Evolutionary conservation across 345 rosid genomes (phyloP).

Genomic region (Pistacia vera): DNA sequence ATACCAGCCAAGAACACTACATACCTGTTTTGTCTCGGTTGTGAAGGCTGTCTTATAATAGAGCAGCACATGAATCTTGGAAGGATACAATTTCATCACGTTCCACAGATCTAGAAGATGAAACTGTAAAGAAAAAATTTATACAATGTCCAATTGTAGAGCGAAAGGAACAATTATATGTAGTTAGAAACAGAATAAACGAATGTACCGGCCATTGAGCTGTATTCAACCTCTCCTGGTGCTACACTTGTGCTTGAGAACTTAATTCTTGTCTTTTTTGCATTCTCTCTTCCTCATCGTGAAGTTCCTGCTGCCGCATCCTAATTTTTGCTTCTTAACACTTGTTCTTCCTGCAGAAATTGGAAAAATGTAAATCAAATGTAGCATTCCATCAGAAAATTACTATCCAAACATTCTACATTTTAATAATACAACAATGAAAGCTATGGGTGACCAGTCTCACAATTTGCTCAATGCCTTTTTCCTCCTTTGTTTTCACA

Average conservation of each 20-base stretch:
- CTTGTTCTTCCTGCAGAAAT: conserved; percentile 84
- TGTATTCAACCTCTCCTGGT: conserved; percentile 57
- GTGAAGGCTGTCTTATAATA: conserved; percentile 45
- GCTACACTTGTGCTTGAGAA: conserved; percentile 57
- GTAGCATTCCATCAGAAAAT: too few relatives aligned
- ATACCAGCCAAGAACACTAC: conserved; percentile 1
- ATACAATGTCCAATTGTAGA: neutral
- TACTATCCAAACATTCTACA: neutral
- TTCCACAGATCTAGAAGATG: conserved; percentile 48
- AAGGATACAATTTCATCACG: conserved; percentile 50
- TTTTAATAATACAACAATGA: neutral
- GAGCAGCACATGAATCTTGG: conserved; percentile 42
- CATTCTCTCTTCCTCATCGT: conserved; percentile 85
- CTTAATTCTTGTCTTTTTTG: conserved; percentile 72
- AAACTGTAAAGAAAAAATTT: conserved; percentile 39
- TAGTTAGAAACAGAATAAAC: conserved; percentile 3
- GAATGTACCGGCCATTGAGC: conserved; percentile 55
- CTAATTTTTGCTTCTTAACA: conserved; percentile 94
- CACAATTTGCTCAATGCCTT: conserved; percentile 95
- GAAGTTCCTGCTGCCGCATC: conserved; percentile 83
- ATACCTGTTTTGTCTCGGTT: conserved; percentile 64
- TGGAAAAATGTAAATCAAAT: neutral
- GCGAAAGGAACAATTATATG: neutral
- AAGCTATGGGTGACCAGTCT: conserved; percentile 27
- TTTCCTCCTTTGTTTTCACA: conserved; percentile 91